Conservation (phyloP, 2,329 filamentous ascomycete species). For the Hypoxylon sp. region DNA sequence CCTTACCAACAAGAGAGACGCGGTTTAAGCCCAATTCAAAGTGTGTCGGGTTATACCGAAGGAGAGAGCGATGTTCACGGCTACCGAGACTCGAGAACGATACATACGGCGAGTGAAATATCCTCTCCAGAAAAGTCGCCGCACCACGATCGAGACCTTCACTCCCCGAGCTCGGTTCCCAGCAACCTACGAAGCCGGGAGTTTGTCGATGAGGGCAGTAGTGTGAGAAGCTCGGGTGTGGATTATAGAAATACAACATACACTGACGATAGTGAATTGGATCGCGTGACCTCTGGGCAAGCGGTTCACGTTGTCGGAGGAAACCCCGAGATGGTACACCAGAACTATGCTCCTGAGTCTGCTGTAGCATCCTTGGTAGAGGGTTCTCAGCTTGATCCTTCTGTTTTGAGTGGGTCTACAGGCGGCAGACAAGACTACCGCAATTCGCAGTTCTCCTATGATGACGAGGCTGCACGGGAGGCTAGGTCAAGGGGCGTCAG, state of each 20-base stretch:
- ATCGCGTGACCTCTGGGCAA: constrained; percentile 74
- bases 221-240: constrained; percentile 66
- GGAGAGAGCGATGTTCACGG: constrained; percentile 72
- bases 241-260: constrained; percentile 69
- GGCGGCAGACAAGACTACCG: constrained; percentile 65
- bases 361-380: constrained; percentile 89
- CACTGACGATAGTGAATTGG: constrained; percentile 69
- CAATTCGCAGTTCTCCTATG: constrained; percentile 54
- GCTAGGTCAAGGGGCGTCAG: constrained; percentile 55
- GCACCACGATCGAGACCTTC: constrained; percentile 58
- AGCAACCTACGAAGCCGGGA: constrained; percentile 65
- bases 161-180: constrained; percentile 71
- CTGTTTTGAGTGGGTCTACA: constrained; percentile 75
- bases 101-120: constrained; percentile 65
- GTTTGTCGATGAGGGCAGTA: constrained; percentile 73
- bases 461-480: constrained; percentile 37
- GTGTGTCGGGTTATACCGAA: constrained; percentile 88
- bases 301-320: constrained; percentile 79
- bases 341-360: constrained; percentile 82
- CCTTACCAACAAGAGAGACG: constrained; percentile 78
- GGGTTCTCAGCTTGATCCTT: constrained; percentile 78
- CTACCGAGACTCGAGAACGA: constrained; percentile 71
- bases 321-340: constrained; percentile 83
- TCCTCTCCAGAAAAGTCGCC: constrained; percentile 74
- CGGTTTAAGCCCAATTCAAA: constrained; percentile 89